Conservation (phyloP, 371 early-diverging fungal species). For the Lichtheimia corymbifera region DNA sequence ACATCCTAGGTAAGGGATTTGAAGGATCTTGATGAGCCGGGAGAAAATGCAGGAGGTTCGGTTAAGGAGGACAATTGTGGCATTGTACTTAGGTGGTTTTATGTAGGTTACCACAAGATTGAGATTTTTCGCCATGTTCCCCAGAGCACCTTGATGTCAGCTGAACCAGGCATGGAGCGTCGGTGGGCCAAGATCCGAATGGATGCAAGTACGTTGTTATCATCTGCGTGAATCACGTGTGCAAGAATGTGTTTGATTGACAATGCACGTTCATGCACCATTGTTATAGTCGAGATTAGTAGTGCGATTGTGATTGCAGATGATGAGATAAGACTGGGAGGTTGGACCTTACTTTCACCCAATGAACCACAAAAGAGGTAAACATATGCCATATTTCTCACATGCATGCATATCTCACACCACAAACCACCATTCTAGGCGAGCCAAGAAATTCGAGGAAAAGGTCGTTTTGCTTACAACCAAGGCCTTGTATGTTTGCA, state of each 20-base stretch:
- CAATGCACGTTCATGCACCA: no score
- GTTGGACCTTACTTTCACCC: constrained; percentile 69
- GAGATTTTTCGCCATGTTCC: constrained; percentile 51
- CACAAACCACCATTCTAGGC: background rate
- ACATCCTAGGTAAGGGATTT: constrained; percentile 31
- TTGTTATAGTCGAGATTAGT: constrained; percentile 46
- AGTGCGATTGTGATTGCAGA: constrained; percentile 64
- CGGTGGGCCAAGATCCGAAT: constrained; percentile 51
- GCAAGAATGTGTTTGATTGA: no score
- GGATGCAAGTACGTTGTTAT: constrained; percentile 44
- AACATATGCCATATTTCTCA: background rate
- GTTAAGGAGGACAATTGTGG: background rate
- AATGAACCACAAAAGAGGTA: constrained; percentile 37
- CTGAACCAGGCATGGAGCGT: constrained; percentile 56
- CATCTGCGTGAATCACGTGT: no score
- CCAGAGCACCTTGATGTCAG: constrained; percentile 44
- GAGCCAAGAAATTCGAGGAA: constrained; percentile 59
- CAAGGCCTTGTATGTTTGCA: constrained; percentile 72
- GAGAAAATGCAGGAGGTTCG: background rate
- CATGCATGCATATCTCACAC: background rate
- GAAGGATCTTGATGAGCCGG: background rate
- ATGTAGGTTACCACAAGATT: constrained; percentile 46
- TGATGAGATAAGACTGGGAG: constrained; percentile 52
- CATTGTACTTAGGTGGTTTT: no score
- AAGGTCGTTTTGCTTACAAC: constrained; percentile 71